Evolutionary conservation across 495 filamentous ascomycete species (phyloP).

Genomic region (Tuber microsphaerosporum): DNA sequence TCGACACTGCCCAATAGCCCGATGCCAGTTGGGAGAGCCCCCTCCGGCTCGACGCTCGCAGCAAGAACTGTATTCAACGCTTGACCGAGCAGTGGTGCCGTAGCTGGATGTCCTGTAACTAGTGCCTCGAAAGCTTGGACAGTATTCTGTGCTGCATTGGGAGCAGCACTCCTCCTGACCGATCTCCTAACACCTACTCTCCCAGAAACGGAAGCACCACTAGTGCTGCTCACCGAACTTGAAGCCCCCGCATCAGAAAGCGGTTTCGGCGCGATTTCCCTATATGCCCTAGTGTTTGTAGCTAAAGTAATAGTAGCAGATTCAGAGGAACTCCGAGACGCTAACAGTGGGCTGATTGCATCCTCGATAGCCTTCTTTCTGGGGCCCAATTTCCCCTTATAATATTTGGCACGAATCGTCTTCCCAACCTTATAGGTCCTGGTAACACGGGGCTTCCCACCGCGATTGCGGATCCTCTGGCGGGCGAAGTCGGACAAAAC

Average conservation of each 20-base stretch:
- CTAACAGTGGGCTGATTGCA: not conserved
- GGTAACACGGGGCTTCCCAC: constrained; percentile 31
- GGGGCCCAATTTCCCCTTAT: constrained; percentile 31
- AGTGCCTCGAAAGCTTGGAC: not conserved
- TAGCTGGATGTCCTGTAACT: not conserved
- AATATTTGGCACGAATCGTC: constrained; percentile 31
- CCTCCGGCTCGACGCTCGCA: not conserved
- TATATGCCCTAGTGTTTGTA: not conserved
- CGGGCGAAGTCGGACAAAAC: constrained; percentile 6
- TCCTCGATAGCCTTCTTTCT: constrained; percentile 24
- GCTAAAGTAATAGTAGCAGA: not conserved
- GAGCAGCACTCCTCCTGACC: not conserved
- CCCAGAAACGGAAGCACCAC: not conserved
- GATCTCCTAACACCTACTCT: constrained; percentile 1
- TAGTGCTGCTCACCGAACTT: not conserved
- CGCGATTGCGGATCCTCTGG: constrained; percentile 25
- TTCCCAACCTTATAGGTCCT: constrained; percentile 40
- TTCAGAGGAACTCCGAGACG: not conserved
- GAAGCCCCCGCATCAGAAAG: not conserved
- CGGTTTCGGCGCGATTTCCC: not conserved
- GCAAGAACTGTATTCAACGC: constrained; percentile 2
- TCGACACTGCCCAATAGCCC: not conserved
- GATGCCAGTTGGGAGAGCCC: not conserved
- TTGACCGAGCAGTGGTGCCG: not conserved
- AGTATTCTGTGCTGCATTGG: not conserved